Evolutionary conservation across 2,329 filamentous ascomycete species (phyloP), one percentile per base, ranked within the genome.

Genomic region (Penicillium sumatraense): DNA sequence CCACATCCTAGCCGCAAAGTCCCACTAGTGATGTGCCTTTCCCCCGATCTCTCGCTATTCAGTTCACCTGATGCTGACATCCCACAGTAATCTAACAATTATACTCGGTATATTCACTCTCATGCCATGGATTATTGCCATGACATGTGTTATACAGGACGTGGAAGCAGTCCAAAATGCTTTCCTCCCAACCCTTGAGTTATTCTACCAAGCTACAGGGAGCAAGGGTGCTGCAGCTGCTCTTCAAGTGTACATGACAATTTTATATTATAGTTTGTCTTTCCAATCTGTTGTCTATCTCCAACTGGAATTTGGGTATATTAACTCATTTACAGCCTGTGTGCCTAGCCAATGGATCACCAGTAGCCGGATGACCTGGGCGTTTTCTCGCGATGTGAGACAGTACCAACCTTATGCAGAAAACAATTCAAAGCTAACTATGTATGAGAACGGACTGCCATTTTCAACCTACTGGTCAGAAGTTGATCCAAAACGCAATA

Each of bases 341-440:
- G 24, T 46, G 3, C 42, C 42, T 11, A 31, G 24, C 31, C 42
- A 46, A 18, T 46, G 42, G 42, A 31, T 46, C 8, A 46, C 24
- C 6, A 46, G 60, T 31, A 67, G 71, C 20, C 65, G 70, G 5
- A 56, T 72, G 13, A 59, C 69, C 2, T 73, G 71, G 70, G 70
- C 70, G 1, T 73, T 72, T 51, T 61, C 70, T 6, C 58, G 71
- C 23, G 70, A 73, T 51, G 67, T 46, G 16, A 31, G 42, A 35
- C 31, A 6, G 11, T 35, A 27, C 20, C 14, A 5, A 24, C 23
- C 41, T n/a, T n/a, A n/a, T n/a, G n/a, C n/a, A n/a, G n/a, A n/a
- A n/a, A n/a, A n/a, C n/a, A n/a, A n/a, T n/a, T n/a, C n/a, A 11
- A 27, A 14, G 8, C 31, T 35, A 35, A 35, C 14, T 11, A 10